Evolutionary conservation across 257 asterid genomes (phyloP), one percentile per base, ranked within the genome.

Genomic region (Datura wrightii): DNA sequence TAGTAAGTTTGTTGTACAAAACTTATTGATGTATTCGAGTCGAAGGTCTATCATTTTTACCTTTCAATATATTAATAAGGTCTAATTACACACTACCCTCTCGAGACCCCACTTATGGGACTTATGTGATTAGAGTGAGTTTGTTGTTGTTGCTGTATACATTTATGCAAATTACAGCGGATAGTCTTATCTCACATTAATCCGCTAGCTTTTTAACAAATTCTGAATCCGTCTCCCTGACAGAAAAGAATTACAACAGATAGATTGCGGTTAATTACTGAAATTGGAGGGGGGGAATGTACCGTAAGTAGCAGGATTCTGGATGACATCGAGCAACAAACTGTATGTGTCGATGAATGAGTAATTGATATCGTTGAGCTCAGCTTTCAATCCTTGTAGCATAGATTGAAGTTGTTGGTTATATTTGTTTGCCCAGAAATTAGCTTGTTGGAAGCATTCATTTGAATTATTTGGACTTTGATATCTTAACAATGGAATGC

Each of bases 271-370:
- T 24, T 24, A 24, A 24, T 24, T 24, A 24, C 31, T 24, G 31
- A 24, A 24, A 24, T 24, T 24, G 31, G 31, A 24, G 31, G 31
- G 31, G 31, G 31, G 31, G 31, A 24, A 24, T 24, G 31, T 91
- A 93, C 98, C 99, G 55, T 94, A 91, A 59, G 71, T 79, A 48
- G 91, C 55, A 74, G 98, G 91, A 7, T 86, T 90, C 58, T 91
- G 76, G 46, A 90, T 86, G 83, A 96, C 84, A 56, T 89, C 84
- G 0, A 69, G 10, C 8, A 96, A 86, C 86, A 87, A 87, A 19
- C 53, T 19, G 65, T 91, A 93, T 7, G 91, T 81, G 37, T 95
- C 95, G 10, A 90, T 88, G 59, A 84, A 93, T 15, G 97, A 72
- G 87, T 93, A 95, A 63, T 58, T 91, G 82, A 92, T 88, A 56